Evolutionary conservation across 2,329 filamentous ascomycete genomes (phyloP), one percentile per base, ranked within the genome.

Genomic region (Xylaria hypoxylon): DNA sequence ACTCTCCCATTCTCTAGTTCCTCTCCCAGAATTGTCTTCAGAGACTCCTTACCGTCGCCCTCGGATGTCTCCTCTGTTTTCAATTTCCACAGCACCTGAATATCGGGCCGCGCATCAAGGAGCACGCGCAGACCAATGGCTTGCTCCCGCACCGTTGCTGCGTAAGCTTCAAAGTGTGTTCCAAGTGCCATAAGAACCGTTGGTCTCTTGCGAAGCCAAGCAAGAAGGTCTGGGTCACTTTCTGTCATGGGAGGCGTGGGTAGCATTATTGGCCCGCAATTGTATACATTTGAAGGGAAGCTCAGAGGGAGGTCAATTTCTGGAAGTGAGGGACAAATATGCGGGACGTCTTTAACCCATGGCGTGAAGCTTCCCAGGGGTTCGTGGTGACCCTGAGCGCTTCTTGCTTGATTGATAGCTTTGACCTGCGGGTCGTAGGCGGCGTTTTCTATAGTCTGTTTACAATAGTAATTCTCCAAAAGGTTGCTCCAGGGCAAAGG

Each of bases 41-140:
- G 17, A 10, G 24, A 26, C 5, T 61, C 58, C 48, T 52, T 24
- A 5, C 58, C 58, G 11, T 40, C 58, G 2, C 33, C 33, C 11
- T 53, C 47, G 15, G 47, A 52, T 5, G 33, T 22, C 24, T 22
- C 58, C 48, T 61, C 58, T 15, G 58, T 17, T 53, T 61, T 61
- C 17, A 61, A 11, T 53, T 61, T 61, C 58, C 58, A 61, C 11
- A 61, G 38, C 35, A 61, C 58, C 48, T 61, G 58, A 19, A 61
- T 44, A 53, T 61, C 58, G 8, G 58, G 35, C 8, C 48, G 35
- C 10, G 58, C 40, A 31, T 61, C 58, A 3, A 61, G 58, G 10
- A 61, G 58, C 7, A 61, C 22, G 26, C 58, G 58, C n/a, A 61
- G 26, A 13, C 58, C 58, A 13, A 61, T 15, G 17, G 58, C 58